Conservation (phyloP, 2,329 filamentous ascomycete species). For the Mycosphaerella arachidis region DNA sequence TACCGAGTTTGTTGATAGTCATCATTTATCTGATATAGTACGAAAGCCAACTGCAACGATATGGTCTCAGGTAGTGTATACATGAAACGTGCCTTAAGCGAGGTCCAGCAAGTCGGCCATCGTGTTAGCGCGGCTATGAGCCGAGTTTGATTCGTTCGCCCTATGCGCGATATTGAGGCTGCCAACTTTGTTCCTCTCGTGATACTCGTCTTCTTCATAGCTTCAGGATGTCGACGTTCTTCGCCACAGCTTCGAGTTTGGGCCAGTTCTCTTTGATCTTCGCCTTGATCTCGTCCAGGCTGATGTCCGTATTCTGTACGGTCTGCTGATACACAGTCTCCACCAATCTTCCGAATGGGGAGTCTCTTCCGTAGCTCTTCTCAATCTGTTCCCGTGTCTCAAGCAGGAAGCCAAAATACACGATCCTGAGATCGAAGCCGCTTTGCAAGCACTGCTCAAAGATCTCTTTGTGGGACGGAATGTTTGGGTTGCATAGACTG, state of each 20-base stretch:
- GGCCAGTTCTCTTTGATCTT: conserved; percentile 52
- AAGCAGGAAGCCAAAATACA: conserved; percentile 41
- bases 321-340: conserved; percentile 22
- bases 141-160: not conserved
- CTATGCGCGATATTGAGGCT: not conserved
- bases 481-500: conserved; percentile 20
- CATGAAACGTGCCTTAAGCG: conserved; percentile 2
- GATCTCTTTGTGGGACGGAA: conserved; percentile 16
- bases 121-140: not conserved
- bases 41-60: not conserved
- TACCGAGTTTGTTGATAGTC: not conserved
- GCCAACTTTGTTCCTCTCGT: not conserved
- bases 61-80: not conserved
- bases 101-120: not conserved
- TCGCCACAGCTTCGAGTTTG: conserved; percentile 26
- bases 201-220: not conserved
- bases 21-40: not conserved
- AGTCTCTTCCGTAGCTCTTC: conserved; percentile 40
- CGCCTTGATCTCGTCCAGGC: conserved; percentile 9
- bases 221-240: conserved; percentile 35
- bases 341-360: conserved; percentile 29
- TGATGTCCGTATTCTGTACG: conserved; percentile 21
- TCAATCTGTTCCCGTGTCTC: conserved; percentile 39
- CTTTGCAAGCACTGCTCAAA: conserved; percentile 30
- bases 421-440: conserved; percentile 39